Evolutionary conservation across 495 filamentous ascomycete species (phyloP).

Genomic region (Penicillium macrosclerotiorum): DNA sequence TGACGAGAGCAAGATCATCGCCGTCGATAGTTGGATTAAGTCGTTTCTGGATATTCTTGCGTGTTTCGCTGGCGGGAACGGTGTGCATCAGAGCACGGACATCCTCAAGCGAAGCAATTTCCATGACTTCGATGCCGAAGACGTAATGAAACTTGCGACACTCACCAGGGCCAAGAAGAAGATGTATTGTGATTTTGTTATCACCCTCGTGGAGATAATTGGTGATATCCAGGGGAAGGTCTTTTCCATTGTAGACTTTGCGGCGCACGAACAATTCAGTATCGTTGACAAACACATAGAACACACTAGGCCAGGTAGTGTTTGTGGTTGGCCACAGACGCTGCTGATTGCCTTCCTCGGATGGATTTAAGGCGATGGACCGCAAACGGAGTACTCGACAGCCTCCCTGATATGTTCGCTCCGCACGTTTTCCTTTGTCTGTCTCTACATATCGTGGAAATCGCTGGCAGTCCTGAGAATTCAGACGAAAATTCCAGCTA

Average conservation of each 20-base stretch:
- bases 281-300: conserved; percentile 69
- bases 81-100: conserved; percentile 43
- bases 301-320: conserved; percentile 67
- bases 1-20: conserved; percentile 66
- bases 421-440: conserved; percentile 8
- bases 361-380: conserved; percentile 32
- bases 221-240: conserved; percentile 73
- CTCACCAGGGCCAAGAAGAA: conserved; percentile 43
- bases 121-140: conserved; percentile 62
- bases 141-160: conserved; percentile 40
- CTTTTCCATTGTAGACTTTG: conserved; percentile 68
- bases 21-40: conserved; percentile 43
- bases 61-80: conserved; percentile 28
- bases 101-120: conserved; percentile 48
- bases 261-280: conserved; percentile 55
- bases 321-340: conserved; percentile 60
- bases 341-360: conserved; percentile 21
- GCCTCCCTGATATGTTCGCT: conserved; percentile 26
- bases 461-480: conserved; percentile 10
- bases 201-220: conserved; percentile 43
- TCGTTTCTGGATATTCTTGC: conserved; percentile 35
- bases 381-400: conserved; percentile 42
- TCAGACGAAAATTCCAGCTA: conserved; percentile 29
- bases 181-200: conserved; percentile 58
- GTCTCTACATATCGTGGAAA: conserved; percentile 14